Conservation (phyloP, 179 eudicot species). For the Patellifolia procumbens region DNA sequence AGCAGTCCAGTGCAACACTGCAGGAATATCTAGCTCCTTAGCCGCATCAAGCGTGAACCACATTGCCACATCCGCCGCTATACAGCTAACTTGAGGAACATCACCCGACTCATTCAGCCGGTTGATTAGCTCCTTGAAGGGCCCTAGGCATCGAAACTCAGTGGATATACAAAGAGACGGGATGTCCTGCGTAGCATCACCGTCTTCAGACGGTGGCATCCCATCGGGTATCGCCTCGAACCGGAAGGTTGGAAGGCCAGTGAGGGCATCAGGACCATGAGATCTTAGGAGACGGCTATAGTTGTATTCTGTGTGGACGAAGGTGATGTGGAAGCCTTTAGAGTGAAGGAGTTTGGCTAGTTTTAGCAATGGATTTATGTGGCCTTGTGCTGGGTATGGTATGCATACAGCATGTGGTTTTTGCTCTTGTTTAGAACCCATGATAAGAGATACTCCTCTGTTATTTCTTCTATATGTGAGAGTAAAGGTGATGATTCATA, state of each 20-base stretch:
- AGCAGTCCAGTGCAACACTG: constrained; percentile 28
- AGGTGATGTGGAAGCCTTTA: constrained; percentile 38
- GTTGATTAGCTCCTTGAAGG: constrained; percentile 23
- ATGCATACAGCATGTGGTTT: constrained; percentile 36
- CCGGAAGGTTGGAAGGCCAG: constrained; percentile 20
- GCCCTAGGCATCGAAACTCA: not conserved
- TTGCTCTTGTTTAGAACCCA: not conserved
- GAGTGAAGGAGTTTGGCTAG: constrained; percentile 34
- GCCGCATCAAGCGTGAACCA: constrained; percentile 28
- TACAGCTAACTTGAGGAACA: constrained; percentile 27
- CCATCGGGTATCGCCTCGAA: constrained; percentile 36
- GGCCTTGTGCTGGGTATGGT: constrained; percentile 40
- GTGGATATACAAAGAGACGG: constrained; percentile 16
- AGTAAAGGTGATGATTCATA: no score
- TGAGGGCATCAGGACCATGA: constrained; percentile 15
- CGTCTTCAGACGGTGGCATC: constrained; percentile 22
- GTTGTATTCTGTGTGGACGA: constrained; percentile 31
- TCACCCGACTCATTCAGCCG: constrained; percentile 22
- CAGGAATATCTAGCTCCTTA: constrained; percentile 24
- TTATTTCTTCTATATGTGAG: no score
- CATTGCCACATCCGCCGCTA: constrained; percentile 34
- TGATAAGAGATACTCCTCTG: no score
- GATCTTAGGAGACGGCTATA: constrained; percentile 37
- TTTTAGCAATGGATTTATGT: constrained; percentile 30
- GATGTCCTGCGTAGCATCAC: constrained; percentile 35